phyloP scores from a whole-genome alignment of 2,329 filamentous ascomycete species.

The Neopestalotiopsis clavispora region DNA sequence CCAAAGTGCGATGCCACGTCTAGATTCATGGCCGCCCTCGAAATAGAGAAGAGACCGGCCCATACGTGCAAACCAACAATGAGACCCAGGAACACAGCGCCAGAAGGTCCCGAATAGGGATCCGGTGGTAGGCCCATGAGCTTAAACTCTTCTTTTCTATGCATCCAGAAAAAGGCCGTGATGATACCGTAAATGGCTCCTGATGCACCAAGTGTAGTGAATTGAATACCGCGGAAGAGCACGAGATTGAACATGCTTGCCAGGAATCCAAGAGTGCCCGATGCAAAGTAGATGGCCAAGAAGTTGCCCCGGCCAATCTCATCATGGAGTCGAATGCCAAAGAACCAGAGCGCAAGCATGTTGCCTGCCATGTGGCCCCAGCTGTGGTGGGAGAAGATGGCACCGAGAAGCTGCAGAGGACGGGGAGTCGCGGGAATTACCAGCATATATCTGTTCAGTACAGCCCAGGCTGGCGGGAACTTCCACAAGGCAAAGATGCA shows the following conservation, averaged over 20 bases:
- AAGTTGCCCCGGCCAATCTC: slow-evolving; percentile 73
- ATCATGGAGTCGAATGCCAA: slow-evolving; percentile 71
- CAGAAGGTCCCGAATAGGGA: slow-evolving; percentile 55
- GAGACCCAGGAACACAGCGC: slow-evolving; percentile 58
- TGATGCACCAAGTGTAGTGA: slow-evolving; percentile 69
- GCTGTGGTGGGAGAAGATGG: slow-evolving; percentile 72
- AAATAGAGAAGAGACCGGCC: slow-evolving; percentile 45
- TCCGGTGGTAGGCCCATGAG: slow-evolving; percentile 63
- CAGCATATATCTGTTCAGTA: slow-evolving; percentile 73
- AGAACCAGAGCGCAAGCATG: slow-evolving; percentile 67
- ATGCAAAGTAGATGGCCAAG: slow-evolving; percentile 67
- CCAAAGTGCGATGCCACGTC: slow-evolving; percentile 60
- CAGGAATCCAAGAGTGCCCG: slow-evolving; percentile 63
- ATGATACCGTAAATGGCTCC: slow-evolving; percentile 66
- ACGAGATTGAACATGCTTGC: slow-evolving; percentile 59
- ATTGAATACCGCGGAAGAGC: slow-evolving; percentile 47
- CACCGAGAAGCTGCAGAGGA: slow-evolving; percentile 64
- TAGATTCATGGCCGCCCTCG: slow-evolving; percentile 44
- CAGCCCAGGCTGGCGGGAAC: slow-evolving; percentile 66
- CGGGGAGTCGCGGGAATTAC: slow-evolving; percentile 68
- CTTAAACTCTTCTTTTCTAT: slow-evolving; percentile 60
- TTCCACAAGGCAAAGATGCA: slow-evolving; percentile 64
- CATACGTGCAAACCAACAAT: slow-evolving; percentile 56
- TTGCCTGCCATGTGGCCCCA: slow-evolving; percentile 67
- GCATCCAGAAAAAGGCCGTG: slow-evolving; percentile 65